phyloP scores from a whole-genome alignment of 2,329 filamentous ascomycete species.

The Pseudogymnoascus sp. region DNA sequence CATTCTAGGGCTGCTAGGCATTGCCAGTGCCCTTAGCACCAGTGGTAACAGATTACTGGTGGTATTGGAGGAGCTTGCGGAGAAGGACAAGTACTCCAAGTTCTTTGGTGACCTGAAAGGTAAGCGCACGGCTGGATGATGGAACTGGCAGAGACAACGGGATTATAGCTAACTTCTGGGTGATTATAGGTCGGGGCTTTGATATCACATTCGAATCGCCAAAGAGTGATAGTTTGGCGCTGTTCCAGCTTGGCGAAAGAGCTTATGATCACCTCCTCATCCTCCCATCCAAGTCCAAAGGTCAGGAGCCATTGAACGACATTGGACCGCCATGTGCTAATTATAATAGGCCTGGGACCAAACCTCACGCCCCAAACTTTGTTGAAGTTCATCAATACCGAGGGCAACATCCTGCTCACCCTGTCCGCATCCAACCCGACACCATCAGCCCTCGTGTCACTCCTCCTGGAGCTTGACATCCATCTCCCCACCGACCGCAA shows the following conservation, averaged over 20 bases:
- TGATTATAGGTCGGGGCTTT: constrained; percentile 66
- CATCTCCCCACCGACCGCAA: constrained; percentile 78
- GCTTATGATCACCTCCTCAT: constrained; percentile 87
- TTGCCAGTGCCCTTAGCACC: constrained; percentile 70
- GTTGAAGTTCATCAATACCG: constrained; percentile 82
- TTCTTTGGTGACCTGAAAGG: constrained; percentile 69
- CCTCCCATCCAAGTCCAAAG: constrained; percentile 85
- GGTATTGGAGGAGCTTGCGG: constrained; percentile 72
- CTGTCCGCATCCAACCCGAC: constrained; percentile 66
- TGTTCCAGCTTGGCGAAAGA: constrained; percentile 82
- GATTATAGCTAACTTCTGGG: constrained; percentile 2
- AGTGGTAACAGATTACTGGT: constrained; percentile 75
- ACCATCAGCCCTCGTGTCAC: constrained; percentile 64
- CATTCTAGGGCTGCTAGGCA: constrained; percentile 56
- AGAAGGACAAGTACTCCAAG: constrained; percentile 75
- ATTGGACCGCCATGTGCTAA: constrained; percentile 11
- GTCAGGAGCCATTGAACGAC: constrained; percentile 35
- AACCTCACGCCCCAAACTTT: constrained; percentile 78
- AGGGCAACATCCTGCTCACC: constrained; percentile 85
- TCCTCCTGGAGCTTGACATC: constrained; percentile 85
- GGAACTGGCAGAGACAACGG: background rate
- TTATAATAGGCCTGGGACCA: constrained; percentile 66
- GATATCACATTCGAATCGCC: constrained; percentile 73
- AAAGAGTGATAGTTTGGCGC: constrained; percentile 65
- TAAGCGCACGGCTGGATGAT: constrained; percentile 33